phyloP scores from a whole-genome alignment of 768 basidiomycete genomes.

The Phaeolepiota aurea region DNA sequence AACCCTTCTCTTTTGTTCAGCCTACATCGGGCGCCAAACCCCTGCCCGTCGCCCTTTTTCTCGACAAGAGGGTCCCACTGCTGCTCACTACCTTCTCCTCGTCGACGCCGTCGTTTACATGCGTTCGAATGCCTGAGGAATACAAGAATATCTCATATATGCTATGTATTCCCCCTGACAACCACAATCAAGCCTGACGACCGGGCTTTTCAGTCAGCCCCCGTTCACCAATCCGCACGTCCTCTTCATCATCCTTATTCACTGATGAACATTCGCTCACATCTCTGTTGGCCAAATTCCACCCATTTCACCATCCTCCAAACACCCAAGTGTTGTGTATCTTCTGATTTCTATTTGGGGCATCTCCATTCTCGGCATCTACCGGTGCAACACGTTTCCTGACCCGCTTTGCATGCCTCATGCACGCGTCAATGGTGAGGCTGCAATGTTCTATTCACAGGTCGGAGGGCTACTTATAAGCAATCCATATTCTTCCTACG shows the following conservation, averaged over 20 bases:
- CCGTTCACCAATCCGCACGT: neutral
- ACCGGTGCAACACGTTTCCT: too few species aligned
- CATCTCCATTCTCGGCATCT: neutral
- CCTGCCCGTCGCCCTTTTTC: constrained; percentile 5
- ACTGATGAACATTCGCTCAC: too few species aligned
- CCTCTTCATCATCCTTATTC: neutral
- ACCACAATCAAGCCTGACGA: neutral
- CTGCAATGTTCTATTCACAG: neutral
- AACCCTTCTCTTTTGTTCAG: constrained; percentile 26
- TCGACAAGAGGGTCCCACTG: constrained; percentile 4
- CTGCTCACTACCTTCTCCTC: constrained; percentile 4
- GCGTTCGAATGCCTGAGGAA: too few species aligned
- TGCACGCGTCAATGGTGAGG: neutral
- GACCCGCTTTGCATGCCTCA: neutral
- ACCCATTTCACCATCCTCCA: too few species aligned
- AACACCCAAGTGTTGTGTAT: neutral
- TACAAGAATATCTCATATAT: too few species aligned
- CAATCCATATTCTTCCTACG: neutral
- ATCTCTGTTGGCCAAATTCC: too few species aligned
- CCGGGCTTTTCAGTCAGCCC: neutral
- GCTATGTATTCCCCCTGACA: neutral
- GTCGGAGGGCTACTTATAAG: too few species aligned
- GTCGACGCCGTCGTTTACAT: too few species aligned
- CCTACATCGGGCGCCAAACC: constrained; percentile 4
- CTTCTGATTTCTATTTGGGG: neutral